Evolutionary conservation across 495 filamentous ascomycete species (phyloP).

Genomic region (Geoglossum glabrum): DNA sequence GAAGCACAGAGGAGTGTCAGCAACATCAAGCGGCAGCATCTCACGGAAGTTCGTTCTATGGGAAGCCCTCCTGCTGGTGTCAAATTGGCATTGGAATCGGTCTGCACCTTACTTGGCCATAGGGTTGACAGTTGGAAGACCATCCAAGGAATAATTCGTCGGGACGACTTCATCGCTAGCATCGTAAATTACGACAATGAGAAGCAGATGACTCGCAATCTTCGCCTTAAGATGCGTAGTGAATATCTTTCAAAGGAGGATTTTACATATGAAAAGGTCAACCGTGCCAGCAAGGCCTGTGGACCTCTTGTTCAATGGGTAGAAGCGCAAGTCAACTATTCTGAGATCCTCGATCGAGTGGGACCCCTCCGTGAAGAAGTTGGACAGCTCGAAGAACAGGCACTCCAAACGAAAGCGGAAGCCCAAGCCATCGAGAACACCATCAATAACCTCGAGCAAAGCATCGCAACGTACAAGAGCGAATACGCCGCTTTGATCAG

Average conservation of each 20-base stretch:
- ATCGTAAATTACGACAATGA: slow-evolving; percentile 97
- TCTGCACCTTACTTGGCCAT: slow-evolving; percentile 85
- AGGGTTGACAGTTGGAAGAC: slow-evolving; percentile 78
- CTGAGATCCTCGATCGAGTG: slow-evolving; percentile 86
- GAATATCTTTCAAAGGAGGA: slow-evolving; percentile 82
- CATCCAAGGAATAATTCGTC: slow-evolving; percentile 68
- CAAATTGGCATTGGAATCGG: slow-evolving; percentile 78
- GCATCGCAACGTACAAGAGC: slow-evolving; percentile 88
- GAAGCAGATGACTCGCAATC: slow-evolving; percentile 68
- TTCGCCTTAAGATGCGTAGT: slow-evolving; percentile 74
- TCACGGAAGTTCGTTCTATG: slow-evolving; percentile 97
- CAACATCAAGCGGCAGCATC: slow-evolving; percentile 91
- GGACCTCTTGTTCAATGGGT: slow-evolving; percentile 96
- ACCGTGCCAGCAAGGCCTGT: slow-evolving; percentile 88
- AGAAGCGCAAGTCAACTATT: slow-evolving; percentile 90
- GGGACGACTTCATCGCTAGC: slow-evolving; percentile 92
- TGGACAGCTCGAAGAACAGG: slow-evolving; percentile 62
- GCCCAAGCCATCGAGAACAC: slow-evolving; percentile 80
- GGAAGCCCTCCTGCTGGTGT: slow-evolving; percentile 74
- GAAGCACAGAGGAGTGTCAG: slow-evolving; percentile 89
- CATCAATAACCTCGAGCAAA: slow-evolving; percentile 63
- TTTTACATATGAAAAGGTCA: slow-evolving; percentile 89
- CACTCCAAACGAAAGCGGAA: slow-evolving; percentile 81
- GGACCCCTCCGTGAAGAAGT: slow-evolving; percentile 89
- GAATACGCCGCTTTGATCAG: slow-evolving; percentile 94